Base-by-base conservation (phyloP, 2,329 filamentous ascomycete species). In the Byssothecium circinans region DNA sequence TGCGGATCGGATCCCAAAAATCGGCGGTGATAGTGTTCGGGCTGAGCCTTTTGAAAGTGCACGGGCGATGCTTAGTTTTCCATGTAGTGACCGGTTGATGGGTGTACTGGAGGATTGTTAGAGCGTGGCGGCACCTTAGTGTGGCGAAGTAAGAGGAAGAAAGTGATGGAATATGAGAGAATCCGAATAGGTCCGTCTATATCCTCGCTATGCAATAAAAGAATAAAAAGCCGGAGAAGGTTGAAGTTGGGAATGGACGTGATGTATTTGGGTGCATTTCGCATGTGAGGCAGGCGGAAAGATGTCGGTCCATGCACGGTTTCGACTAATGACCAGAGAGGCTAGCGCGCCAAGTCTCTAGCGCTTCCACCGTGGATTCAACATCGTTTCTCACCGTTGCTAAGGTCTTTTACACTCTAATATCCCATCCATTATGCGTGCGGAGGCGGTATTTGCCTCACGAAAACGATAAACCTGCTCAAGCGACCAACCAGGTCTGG, bases 131-230 rank as follows among this genome's bases (percentile, higher is more conserved):
- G 17, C 49, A 49, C 53, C 58, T 54, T 43, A 25, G 18, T 14
- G 63, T 68, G 67, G 65, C 67, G 47, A 64, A 52, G 48, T 41
- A 42, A 41, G 30, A 32, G 32, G 30, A 32, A 27, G 30, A 52
- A 50, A 46, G 53, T 52, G 58, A 48, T 35, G 46, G 43, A 62
- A 62, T 32, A 43, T 40, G 25, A 46, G 54, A 52, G 50, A 62
- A 58, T 30, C 47, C 30, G 40, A 46, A 32, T 23, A 53, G 58
- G 53, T 41, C 48, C 51, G 45, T 54, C 55, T 53, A 65, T 60
- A 51, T 54, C 37, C 45, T 56, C 61, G 64, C 64, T 65, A 67
- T 68, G 61, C 63, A 65, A 48, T 35, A 48, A 37, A 25, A 53
- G 33, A 45, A 37, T 14, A 19, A 35, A 33, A 29, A 17, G 17